Percentiles rank a stretch among this genome's conserved stretches.
phyloP scores from a whole-genome alignment of 1,284 basidiomycete genomes.

The Bjerkandera adusta region DNA sequence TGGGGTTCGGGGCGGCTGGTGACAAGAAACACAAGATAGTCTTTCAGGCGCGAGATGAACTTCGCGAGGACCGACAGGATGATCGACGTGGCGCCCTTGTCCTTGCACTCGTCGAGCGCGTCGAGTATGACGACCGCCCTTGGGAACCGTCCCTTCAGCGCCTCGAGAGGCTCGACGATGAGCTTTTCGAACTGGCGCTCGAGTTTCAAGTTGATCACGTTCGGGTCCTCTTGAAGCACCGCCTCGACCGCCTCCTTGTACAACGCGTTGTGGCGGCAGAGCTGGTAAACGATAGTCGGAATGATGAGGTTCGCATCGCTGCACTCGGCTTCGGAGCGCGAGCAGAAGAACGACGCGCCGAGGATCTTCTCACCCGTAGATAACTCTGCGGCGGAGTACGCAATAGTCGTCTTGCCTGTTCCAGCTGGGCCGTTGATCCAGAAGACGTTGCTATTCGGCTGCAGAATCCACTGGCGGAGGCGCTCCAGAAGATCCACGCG shows the following conservation, averaged over 20 bases:
- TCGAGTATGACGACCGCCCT: conserved; percentile 24
- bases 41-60: background rate
- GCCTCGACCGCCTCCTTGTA: no score
- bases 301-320: conserved; percentile 23
- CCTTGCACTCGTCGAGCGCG: conserved; percentile 29
- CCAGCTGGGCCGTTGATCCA: conserved; percentile 16
- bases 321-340: conserved; percentile 20
- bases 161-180: conserved; percentile 24
- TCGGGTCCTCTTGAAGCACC: conserved; percentile 15
- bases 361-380: conserved; percentile 14
- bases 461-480: no score
- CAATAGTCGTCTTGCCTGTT: conserved; percentile 15
- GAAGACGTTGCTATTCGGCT: no score
- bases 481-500: no score
- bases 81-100: conserved; percentile 18
- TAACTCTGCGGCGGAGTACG: conserved; percentile 13
- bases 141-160: no score
- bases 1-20: conserved; percentile 26
- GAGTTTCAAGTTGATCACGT: conserved; percentile 5
- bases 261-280: conserved; percentile 19
- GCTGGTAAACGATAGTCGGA: conserved; percentile 26
- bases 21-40: conserved; percentile 18
- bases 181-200: conserved; percentile 21
- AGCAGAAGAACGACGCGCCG: conserved; percentile 33
- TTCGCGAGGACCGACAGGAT: conserved; percentile 15